Percentiles rank a stretch among this genome's conserved stretches.
phyloP scores from a whole-genome alignment of 176 grass and related monocot species.

The Urochloa ruziziensis region DNA sequence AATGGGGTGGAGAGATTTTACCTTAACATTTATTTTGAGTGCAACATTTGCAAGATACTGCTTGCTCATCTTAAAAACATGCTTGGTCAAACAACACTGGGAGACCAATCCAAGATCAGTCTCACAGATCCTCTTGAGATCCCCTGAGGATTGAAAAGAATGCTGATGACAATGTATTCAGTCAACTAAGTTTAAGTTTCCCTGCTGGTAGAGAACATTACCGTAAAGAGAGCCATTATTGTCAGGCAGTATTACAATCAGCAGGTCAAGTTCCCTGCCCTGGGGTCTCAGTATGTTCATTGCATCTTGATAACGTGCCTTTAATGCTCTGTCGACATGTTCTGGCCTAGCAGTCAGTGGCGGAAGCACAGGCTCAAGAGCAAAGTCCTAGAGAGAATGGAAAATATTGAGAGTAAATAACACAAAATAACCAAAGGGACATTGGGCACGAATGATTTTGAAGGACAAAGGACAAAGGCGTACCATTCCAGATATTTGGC shows the following conservation, averaged over 20 bases:
- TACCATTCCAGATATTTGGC: conserved; percentile 93
- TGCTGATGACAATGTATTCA: conserved; percentile 10
- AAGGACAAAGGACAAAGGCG: neutral
- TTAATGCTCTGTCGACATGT: conserved; percentile 78
- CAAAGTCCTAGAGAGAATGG: conserved; percentile 57
- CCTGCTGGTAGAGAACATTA: conserved; percentile 38
- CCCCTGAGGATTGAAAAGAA: conserved; percentile 48
- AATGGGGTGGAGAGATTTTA: conserved; percentile 26
- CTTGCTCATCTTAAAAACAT: conserved; percentile 96
- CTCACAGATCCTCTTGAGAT: conserved; percentile 94
- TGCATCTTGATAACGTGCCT: conserved; percentile 70
- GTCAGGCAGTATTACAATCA: conserved; percentile 86
- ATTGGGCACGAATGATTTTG: neutral
- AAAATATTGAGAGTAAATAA: neutral
- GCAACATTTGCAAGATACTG: conserved; percentile 97
- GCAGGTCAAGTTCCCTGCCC: conserved; percentile 73
- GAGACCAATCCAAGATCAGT: conserved; percentile 97
- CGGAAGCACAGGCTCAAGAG: conserved; percentile 64
- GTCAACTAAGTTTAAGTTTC: neutral
- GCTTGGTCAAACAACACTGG: conserved; percentile 92
- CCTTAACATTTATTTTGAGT: conserved; percentile 97
- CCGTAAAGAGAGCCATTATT: conserved; percentile 88
- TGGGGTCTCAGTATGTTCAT: conserved; percentile 66
- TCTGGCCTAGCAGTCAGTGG: conserved; percentile 74
- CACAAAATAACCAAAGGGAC: neutral